A percentile compares a stretch with the other conserved stretches of the same genome.
phyloP scores from a whole-genome alignment of 2,329 filamentous ascomycete genomes.

The Alternaria sp. region DNA sequence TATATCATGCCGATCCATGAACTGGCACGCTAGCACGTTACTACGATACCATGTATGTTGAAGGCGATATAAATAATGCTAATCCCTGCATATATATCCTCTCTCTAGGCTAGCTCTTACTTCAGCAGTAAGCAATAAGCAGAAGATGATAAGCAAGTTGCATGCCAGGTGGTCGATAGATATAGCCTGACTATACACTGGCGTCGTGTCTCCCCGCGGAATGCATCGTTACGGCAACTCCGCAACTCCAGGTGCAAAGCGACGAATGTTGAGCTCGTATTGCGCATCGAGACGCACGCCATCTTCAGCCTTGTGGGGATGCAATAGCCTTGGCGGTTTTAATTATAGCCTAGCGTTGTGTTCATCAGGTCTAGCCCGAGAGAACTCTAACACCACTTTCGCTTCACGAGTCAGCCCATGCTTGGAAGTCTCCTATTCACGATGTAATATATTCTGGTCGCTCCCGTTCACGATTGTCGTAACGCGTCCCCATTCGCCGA shows the following conservation, averaged over 20 bases:
- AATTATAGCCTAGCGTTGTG: constrained; percentile 3
- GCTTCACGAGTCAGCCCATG: constrained; percentile 7
- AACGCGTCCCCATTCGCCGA: neutral
- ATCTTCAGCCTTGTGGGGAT: constrained; percentile 9
- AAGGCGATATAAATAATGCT: too few relatives aligned
- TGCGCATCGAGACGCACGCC: constrained; percentile 5
- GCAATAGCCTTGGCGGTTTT: neutral
- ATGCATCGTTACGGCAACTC: neutral
- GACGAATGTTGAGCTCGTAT: constrained; percentile 4
- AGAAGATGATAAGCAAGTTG: too few relatives aligned
- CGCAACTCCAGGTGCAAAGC: constrained; percentile 1
- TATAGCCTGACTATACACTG: too few relatives aligned
- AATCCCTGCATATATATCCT: too few relatives aligned
- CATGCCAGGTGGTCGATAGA: too few relatives aligned
- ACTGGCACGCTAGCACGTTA: too few relatives aligned
- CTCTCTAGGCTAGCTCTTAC: too few relatives aligned
- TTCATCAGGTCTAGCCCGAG: neutral
- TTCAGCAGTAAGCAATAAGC: too few relatives aligned
- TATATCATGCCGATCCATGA: too few relatives aligned
- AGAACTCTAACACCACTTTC: constrained; percentile 11
- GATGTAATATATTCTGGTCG: constrained; percentile 4
- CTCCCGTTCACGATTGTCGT: neutral
- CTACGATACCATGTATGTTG: too few relatives aligned
- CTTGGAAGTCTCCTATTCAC: constrained; percentile 7
- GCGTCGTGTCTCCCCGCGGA: neutral